phyloP scores from a whole-genome alignment of 805 yeast genomes.

The Metschnikowia borealis region DNA sequence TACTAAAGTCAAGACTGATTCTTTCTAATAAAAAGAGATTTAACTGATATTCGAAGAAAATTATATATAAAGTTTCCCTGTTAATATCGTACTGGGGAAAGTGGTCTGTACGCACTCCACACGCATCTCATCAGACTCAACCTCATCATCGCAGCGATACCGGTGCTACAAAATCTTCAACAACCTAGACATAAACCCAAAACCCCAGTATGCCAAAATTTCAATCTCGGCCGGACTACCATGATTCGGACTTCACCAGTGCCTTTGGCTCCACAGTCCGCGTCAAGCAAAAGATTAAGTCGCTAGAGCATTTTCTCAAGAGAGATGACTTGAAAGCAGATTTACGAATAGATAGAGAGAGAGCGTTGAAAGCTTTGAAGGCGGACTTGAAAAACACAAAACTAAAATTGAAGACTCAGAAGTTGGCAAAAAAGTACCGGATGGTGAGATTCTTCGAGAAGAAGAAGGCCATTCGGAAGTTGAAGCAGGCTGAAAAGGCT shows the following conservation, averaged over 20 bases:
- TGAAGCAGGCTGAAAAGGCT: constrained; percentile 48
- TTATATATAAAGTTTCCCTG: not conserved
- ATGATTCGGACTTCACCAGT: constrained; percentile 15
- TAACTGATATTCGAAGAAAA: not conserved
- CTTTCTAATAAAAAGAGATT: too few species aligned
- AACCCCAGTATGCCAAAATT: constrained; percentile 9
- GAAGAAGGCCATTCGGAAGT: constrained; percentile 74
- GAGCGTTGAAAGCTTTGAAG: constrained; percentile 64
- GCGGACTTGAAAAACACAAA: constrained; percentile 53
- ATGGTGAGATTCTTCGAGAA: constrained; percentile 90
- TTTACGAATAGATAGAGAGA: constrained; percentile 64
- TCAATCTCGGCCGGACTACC: constrained; percentile 8
- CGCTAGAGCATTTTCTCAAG: constrained; percentile 66
- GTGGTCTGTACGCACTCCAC: constrained; percentile 3
- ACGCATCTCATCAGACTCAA: constrained; percentile 1
- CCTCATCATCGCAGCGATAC: constrained; percentile 3
- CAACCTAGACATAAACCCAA: not conserved
- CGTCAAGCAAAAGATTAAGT: constrained; percentile 82
- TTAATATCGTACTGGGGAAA: not conserved
- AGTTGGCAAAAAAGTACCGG: constrained; percentile 71
- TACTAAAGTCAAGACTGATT: too few species aligned
- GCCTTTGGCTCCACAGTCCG: constrained; percentile 19
- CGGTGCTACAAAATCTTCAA: not conserved
- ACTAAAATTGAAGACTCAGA: constrained; percentile 42
- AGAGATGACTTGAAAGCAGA: constrained; percentile 61